Evolutionary conservation across 176 grass and related monocot species (phyloP).

Genomic region (Thalia dealbata): DNA sequence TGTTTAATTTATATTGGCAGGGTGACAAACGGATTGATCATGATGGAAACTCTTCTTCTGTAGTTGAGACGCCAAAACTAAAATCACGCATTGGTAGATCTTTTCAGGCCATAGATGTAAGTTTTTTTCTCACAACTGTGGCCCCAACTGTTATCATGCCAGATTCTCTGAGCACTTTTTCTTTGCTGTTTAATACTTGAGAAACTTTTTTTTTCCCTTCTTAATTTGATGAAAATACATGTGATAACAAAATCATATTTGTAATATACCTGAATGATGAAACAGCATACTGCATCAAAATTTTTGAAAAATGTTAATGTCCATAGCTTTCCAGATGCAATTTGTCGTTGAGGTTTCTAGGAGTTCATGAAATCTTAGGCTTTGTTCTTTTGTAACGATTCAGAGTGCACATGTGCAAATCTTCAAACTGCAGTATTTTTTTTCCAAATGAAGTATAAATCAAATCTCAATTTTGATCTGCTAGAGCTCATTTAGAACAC

Average conservation of each 20-base stretch:
- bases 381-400: too few species aligned
- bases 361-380: too few species aligned
- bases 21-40: constrained; percentile 44
- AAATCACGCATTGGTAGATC: constrained; percentile 48
- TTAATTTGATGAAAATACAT: neutral
- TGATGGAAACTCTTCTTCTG: constrained; percentile 46
- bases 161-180: neutral
- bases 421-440: too few species aligned
- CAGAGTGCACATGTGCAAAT: neutral
- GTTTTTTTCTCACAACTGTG: neutral
- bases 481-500: neutral
- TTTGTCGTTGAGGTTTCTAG: too few species aligned
- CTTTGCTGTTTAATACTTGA: neutral
- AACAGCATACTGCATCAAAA: too few species aligned
- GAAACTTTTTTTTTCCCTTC: neutral
- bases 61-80: constrained; percentile 47
- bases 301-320: too few species aligned
- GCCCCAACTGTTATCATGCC: too few species aligned
- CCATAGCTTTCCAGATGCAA: too few species aligned
- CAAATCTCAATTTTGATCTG: neutral
- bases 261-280: too few species aligned
- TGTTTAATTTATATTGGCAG: constrained; percentile 19
- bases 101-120: constrained; percentile 53
- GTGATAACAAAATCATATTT: neutral
- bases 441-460: too few species aligned